These are phyloP conservation scores for Rhizophagus sp. DNA, from an alignment of 192 early-diverging fungal species.

Conservation along the genomic window DNA sequence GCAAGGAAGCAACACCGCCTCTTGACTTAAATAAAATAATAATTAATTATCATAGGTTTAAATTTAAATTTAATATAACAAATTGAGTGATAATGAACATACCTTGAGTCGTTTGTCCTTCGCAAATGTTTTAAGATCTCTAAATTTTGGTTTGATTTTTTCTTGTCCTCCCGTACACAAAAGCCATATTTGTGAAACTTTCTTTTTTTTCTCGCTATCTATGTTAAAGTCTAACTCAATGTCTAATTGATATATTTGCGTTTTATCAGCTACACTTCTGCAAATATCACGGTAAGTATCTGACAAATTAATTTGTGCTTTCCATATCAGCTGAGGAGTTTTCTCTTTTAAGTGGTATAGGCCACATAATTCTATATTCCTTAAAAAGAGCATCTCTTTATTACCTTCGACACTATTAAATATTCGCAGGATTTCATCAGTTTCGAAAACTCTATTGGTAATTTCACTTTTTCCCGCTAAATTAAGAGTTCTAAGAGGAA, in stretches of 20 bases:
- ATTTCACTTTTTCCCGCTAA: not conserved
- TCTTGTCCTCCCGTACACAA: not conserved
- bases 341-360: not conserved
- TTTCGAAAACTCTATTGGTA: not conserved
- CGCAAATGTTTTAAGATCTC: not conserved
- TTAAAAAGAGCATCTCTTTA: constrained; percentile 4
- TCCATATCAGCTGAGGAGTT: not conserved
- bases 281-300: no score
- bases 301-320: not conserved
- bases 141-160: not conserved
- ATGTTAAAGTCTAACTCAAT: not conserved
- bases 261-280: no score
- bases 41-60: not conserved
- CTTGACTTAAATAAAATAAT: not conserved
- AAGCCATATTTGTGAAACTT: not conserved
- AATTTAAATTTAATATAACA: not conserved
- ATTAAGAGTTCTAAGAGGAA: not conserved
- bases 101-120: not conserved
- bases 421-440: not conserved
- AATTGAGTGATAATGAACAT: not conserved
- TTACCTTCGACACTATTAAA: not conserved
- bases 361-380: not conserved
- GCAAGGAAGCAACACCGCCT: no score
- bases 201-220: not conserved
- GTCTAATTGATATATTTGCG: not conserved